Percentiles rank a stretch among this genome's conserved stretches.
Conservation (phyloP, 2,329 filamentous ascomycete genomes). For the Trichophyton equinum region DNA sequence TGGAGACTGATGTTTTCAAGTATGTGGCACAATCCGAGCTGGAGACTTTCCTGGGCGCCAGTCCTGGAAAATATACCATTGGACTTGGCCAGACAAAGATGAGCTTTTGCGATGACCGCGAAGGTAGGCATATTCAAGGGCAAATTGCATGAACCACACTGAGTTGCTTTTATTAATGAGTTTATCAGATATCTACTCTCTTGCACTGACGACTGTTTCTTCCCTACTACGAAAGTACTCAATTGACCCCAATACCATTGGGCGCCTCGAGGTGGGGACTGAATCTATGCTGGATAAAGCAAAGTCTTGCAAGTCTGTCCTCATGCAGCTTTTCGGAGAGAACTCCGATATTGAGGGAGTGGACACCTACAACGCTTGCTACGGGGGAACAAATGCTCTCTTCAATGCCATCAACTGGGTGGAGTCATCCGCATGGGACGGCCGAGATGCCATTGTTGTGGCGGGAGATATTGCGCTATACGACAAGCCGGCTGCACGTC, state of each 20-base stretch:
- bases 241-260: conserved; percentile 62
- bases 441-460: conserved; percentile 62
- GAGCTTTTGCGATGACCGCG: conserved; percentile 81
- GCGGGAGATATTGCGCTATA: conserved; percentile 69
- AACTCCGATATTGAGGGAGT: conserved; percentile 70
- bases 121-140: conserved; percentile 46
- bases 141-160: not conserved
- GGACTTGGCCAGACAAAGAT: conserved; percentile 83
- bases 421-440: conserved; percentile 78
- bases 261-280: conserved; percentile 65
- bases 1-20: conserved; percentile 31
- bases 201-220: conserved; percentile 64
- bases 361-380: conserved; percentile 69
- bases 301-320: conserved; percentile 69
- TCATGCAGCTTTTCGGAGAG: conserved; percentile 67
- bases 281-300: conserved; percentile 73
- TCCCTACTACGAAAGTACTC: conserved; percentile 72
- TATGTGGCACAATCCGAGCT: conserved; percentile 75
- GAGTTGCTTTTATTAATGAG: not conserved
- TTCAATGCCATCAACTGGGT: conserved; percentile 71
- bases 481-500: conserved; percentile 63
- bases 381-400: conserved; percentile 66
- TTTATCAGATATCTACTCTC: conserved; percentile 67
- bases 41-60: conserved; percentile 75
- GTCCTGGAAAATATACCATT: conserved; percentile 76